Base-by-base conservation (phyloP, 306 rosid genomes). In the Fragaria nilgerrensis region DNA sequence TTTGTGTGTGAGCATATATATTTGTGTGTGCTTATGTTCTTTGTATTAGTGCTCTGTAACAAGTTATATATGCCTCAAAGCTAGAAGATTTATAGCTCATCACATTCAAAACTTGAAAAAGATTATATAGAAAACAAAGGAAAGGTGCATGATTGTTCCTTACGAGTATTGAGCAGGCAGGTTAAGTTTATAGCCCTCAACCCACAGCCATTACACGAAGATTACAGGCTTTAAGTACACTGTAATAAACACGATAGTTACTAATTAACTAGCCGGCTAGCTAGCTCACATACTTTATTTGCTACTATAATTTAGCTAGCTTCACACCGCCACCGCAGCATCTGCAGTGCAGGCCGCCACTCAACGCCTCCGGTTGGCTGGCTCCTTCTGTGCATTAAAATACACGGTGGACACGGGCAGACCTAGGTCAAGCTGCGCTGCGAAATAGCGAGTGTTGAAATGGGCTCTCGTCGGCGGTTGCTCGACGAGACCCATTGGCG, bases 371-470 rank as follows among this genome's bases (percentile, higher is more conserved):
- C 66, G 85, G 59, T 80, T 43, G 0, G 88, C 90, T 2, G 98
- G 97, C 48, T 95, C 96, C 78, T 90, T 95, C 76, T 95, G 96
- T 2, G 92, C 65, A 78, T 95, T 95, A 90, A 92, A 95, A 77
- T 92, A 95, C 32, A 90, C 91, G 0, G 97, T 92, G 1, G 97
- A 94, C 5, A 88, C 91, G 0, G 97, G 96, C 55, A 92, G 86
- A 2, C 94, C 98, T 12, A 95, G 84, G 16, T 90, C 84, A 10
- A 89, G 74, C 45, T 85, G 90, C 17, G 82, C 75, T 0, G 96
- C 87, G 2, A 95, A 95, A n/a, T 66, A 74, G 32, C 98, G 95
- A 6, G 97, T 95, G 86, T 82, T 95, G 79, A 95, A 95, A 20
- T 88, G 86, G 0, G 90, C 89, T 0, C 98, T 83, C 1, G 77